Conservation (phyloP, 2,329 filamentous ascomycete species). For the Ophiostoma sp. region DNA sequence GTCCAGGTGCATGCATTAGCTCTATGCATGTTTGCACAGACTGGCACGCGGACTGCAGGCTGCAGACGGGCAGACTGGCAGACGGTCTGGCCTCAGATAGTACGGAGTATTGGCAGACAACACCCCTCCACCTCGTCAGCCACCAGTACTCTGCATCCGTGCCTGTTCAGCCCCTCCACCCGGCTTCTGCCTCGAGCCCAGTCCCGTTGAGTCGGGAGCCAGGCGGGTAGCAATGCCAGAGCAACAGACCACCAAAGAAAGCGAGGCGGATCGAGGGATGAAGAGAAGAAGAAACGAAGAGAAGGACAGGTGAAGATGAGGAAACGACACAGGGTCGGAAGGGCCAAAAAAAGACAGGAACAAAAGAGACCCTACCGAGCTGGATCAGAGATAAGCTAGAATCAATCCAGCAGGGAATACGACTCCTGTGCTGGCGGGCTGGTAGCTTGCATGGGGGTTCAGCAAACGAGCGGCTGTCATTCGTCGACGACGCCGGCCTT, state of each 20-base stretch:
- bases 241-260: neutral
- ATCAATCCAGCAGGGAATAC: neutral
- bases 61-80: neutral
- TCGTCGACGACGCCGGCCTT: neutral
- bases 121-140: conserved; percentile 2
- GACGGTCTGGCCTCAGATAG: neutral
- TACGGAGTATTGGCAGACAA: neutral
- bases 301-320: neutral
- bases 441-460: neutral
- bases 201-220: neutral
- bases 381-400: neutral
- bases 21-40: neutral
- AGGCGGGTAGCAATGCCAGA: neutral
- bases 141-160: neutral
- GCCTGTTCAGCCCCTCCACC: neutral
- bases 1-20: conserved; percentile 1
- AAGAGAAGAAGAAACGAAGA: neutral
- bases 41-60: neutral
- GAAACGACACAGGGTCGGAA: neutral
- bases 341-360: neutral
- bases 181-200: neutral
- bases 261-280: neutral
- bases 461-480: neutral
- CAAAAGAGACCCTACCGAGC: neutral
- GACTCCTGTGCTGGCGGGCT: neutral